phyloP scores from a whole-genome alignment of 2,329 filamentous ascomycete genomes.

The Furcasterigmium sp. region DNA sequence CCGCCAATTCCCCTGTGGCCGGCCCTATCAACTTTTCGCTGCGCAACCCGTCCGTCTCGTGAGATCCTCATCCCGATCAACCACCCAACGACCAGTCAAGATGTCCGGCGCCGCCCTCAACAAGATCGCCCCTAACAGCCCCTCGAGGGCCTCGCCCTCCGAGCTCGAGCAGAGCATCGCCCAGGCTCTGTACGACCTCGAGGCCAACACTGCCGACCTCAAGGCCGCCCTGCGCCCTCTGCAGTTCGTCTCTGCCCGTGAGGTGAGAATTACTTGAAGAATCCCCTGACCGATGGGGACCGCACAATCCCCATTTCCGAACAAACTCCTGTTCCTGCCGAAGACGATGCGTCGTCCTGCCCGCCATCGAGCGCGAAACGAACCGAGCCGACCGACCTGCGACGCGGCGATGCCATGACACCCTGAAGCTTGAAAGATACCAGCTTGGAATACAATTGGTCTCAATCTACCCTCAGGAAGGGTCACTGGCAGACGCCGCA shows the following conservation, averaged over 20 bases:
- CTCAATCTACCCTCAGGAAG: conserved; percentile 1
- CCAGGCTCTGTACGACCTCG: conserved; percentile 95
- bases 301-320: conserved; percentile 33
- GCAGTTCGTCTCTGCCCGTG: conserved; percentile 97
- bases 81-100: conserved; percentile 35
- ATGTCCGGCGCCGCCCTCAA: conserved; percentile 72
- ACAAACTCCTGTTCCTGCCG: neutral
- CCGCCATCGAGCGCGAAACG: neutral
- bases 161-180: conserved; percentile 98
- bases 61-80: conserved; percentile 11
- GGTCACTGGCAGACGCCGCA: neutral
- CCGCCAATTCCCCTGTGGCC: conserved; percentile 1
- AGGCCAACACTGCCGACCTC: conserved; percentile 98
- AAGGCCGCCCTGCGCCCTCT: conserved; percentile 93
- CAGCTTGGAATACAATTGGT: conserved; percentile 8
- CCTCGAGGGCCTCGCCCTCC: conserved; percentile 90
- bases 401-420: neutral
- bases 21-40: neutral
- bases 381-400: neutral
- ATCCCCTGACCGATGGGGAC: conserved; percentile 14
- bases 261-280: conserved; percentile 69
- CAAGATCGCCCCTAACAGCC: conserved; percentile 98
- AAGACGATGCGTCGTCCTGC: conserved; percentile 9
- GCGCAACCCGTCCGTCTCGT: neutral
- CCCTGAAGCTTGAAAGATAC: neutral